Evolutionary conservation across 805 yeast species (phyloP).

Genomic region (Komagataella kurtzmanii): DNA sequence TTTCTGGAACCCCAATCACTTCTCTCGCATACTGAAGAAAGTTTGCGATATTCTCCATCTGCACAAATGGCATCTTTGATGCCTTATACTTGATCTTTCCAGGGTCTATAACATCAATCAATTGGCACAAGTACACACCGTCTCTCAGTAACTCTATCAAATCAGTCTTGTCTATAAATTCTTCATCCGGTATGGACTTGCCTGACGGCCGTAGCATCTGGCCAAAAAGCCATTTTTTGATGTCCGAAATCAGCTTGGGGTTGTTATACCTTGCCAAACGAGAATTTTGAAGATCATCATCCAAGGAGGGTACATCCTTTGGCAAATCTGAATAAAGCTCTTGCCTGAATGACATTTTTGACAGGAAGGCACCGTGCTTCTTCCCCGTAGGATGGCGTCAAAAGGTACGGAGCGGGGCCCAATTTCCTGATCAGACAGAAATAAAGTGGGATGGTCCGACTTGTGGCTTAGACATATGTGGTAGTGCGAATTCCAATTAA

Average conservation of each 20-base stretch:
- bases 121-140: constrained; percentile 41
- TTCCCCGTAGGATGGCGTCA: not conserved
- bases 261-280: constrained; percentile 38
- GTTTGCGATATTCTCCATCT: constrained; percentile 74
- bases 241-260: constrained; percentile 14
- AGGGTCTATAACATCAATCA: constrained; percentile 27
- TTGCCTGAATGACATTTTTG: not conserved
- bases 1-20: constrained; percentile 57
- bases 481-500: not conserved
- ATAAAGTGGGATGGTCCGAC: too few species aligned
- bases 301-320: constrained; percentile 39
- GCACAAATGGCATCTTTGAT: constrained; percentile 61
- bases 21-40: constrained; percentile 49
- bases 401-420: not conserved
- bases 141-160: constrained; percentile 44
- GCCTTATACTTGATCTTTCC: constrained; percentile 33
- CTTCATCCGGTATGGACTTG: constrained; percentile 10
- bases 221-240: constrained; percentile 39
- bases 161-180: constrained; percentile 13
- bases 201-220: constrained; percentile 11
- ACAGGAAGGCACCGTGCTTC: not conserved
- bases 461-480: too few species aligned
- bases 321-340: not conserved
- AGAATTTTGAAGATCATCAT: constrained; percentile 41
- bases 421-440: not conserved